These are phyloP conservation scores for Crithidia acanthocephali DNA, from an alignment of 208 protist species.

Conservation along the genomic window DNA sequence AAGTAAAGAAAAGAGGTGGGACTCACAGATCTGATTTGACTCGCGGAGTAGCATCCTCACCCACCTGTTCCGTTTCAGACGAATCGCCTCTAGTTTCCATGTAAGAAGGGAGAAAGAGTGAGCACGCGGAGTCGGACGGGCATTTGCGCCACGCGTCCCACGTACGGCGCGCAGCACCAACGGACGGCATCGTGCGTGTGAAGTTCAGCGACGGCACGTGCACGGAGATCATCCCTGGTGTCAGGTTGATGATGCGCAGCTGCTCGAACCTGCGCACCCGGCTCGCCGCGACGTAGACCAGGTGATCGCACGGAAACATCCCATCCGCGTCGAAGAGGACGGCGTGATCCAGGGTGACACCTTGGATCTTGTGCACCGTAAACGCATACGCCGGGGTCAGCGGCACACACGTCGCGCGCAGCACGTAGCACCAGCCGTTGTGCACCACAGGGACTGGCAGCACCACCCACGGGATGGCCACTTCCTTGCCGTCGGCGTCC, in stretches of 20 bases:
- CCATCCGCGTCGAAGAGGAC: conserved; percentile 76
- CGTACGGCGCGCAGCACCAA: conserved; percentile 18
- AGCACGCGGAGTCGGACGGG: not conserved
- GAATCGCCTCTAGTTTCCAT: too few relatives aligned
- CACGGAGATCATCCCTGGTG: conserved; percentile 70
- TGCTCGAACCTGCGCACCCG: conserved; percentile 76
- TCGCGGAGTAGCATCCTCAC: too few relatives aligned
- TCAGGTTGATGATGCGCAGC: conserved; percentile 78
- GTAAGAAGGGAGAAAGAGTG: conserved; percentile 12
- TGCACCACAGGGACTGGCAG: conserved; percentile 35
- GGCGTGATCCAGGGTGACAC: conserved; percentile 71
- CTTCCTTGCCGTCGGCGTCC: conserved; percentile 55
- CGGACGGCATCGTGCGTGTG: conserved; percentile 36
- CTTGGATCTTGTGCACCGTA: conserved; percentile 92
- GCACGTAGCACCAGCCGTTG: conserved; percentile 43
- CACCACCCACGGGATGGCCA: conserved; percentile 81
- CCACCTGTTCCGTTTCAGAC: too few relatives aligned
- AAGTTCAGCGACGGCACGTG: conserved; percentile 71
- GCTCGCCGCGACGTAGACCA: conserved; percentile 90
- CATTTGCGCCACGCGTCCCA: conserved; percentile 40
- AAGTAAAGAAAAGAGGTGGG: too few relatives aligned
- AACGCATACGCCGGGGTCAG: conserved; percentile 90
- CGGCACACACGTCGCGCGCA: conserved; percentile 64
- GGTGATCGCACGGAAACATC: conserved; percentile 85
- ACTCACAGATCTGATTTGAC: too few relatives aligned